Evolutionary conservation across 2,329 filamentous ascomycete genomes (phyloP).

Genomic region (Xylaria sp.): DNA sequence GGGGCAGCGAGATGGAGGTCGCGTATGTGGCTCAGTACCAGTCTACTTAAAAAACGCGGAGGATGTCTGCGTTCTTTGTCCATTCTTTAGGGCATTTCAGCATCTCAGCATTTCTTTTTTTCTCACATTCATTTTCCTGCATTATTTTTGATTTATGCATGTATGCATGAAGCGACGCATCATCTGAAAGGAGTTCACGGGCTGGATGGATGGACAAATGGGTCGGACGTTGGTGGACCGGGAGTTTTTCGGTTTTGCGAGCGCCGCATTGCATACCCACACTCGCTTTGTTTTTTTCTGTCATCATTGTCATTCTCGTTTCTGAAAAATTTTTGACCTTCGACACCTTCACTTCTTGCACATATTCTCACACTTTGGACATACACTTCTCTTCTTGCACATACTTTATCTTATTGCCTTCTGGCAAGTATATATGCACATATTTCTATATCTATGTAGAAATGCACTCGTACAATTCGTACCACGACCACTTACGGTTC

Average conservation of each 20-base stretch:
- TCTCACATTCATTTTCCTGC: background rate
- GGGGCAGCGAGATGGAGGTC: slow-evolving; percentile 63
- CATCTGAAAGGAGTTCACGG: slow-evolving; percentile 25
- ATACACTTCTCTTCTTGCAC: slow-evolving; percentile 21
- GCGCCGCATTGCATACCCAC: slow-evolving; percentile 32
- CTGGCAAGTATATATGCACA: slow-evolving; percentile 21
- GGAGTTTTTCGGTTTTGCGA: slow-evolving; percentile 30
- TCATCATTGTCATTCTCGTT: background rate
- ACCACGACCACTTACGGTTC: background rate
- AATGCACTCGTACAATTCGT: slow-evolving; percentile 7
- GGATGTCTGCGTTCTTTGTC: too few relatives aligned
- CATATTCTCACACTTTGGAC: slow-evolving; percentile 14
- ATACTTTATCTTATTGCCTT: slow-evolving; percentile 10
- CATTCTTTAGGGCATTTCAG: background rate
- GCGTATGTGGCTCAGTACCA: slow-evolving; percentile 58
- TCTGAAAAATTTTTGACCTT: slow-evolving; percentile 4
- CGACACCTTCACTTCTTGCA: background rate
- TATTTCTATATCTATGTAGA: background rate
- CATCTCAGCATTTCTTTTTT: background rate
- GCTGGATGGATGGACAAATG: background rate
- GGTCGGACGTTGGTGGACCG: too few relatives aligned
- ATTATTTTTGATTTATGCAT: slow-evolving; percentile 7
- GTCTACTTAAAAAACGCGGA: slow-evolving; percentile 31
- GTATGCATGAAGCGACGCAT: slow-evolving; percentile 25
- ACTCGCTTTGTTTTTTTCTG: slow-evolving; percentile 21